A percentile compares a stretch with the other conserved stretches of the same genome.
Conservation (phyloP, 805 yeast species). For the Ogataea nitratoaversa region DNA sequence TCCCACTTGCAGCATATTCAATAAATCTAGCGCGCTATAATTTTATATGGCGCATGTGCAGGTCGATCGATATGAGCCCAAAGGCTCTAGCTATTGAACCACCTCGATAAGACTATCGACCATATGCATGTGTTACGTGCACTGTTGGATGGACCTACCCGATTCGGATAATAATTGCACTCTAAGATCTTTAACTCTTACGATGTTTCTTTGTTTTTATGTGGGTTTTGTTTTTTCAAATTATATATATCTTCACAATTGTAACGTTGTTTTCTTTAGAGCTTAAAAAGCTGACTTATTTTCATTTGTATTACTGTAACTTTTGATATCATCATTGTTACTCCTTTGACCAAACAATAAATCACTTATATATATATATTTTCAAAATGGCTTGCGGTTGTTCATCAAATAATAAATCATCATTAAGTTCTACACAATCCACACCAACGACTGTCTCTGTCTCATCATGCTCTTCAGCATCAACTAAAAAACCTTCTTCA, state of each 20-base stretch:
- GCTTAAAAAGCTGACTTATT: too few relatives aligned
- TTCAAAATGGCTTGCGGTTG: constrained; percentile 24
- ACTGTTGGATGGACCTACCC: background rate
- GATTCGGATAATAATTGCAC: constrained; percentile 1
- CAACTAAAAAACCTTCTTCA: constrained; percentile 8
- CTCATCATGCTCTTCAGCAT: background rate
- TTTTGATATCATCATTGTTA: too few relatives aligned
- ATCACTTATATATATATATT: constrained; percentile 1
- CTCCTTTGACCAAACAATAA: too few relatives aligned
- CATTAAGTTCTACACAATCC: background rate
- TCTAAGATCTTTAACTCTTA: background rate
- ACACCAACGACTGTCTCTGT: background rate
- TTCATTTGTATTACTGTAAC: too few relatives aligned
- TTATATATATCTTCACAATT: background rate
- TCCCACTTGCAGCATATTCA: too few relatives aligned
- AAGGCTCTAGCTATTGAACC: too few relatives aligned
- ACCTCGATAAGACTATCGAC: background rate
- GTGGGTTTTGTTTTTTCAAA: background rate
- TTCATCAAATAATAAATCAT: constrained; percentile 8
- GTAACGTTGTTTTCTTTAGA: too few relatives aligned
- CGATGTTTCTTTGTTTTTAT: background rate
- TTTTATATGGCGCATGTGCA: too few relatives aligned
- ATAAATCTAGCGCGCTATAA: too few relatives aligned
- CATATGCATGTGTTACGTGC: too few relatives aligned
- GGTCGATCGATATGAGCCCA: too few relatives aligned